A percentile compares a stretch with the other conserved stretches of the same genome.
Evolutionary conservation across 2,329 filamentous ascomycete species (phyloP).

Genomic region (Fusarium sp.): DNA sequence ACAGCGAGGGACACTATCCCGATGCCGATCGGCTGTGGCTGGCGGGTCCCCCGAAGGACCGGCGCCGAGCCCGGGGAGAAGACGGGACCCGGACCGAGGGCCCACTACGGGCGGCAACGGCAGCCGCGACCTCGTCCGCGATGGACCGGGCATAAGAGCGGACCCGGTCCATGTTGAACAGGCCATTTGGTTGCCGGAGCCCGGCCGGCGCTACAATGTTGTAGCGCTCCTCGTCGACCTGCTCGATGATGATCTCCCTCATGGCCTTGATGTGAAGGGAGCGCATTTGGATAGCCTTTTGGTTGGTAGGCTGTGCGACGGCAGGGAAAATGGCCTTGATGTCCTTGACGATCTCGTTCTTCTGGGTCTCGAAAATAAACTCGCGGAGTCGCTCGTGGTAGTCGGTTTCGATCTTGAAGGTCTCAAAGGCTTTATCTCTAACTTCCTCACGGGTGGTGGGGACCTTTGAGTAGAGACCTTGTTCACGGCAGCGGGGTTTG

Average conservation of each 20-base stretch:
- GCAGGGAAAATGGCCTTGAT: background rate
- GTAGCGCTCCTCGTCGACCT: constrained; percentile 50
- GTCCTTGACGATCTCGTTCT: constrained; percentile 50
- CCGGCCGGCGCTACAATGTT: constrained; percentile 46
- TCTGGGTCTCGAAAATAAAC: constrained; percentile 57
- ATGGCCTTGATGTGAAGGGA: constrained; percentile 51
- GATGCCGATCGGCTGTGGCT: background rate
- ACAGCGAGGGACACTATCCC: constrained; percentile 1
- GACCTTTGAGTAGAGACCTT: constrained; percentile 50
- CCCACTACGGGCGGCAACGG: background rate
- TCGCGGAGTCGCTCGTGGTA: constrained; percentile 55
- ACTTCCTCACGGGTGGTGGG: constrained; percentile 57
- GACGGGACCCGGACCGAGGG: background rate
- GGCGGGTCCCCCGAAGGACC: background rate
- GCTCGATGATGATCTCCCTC: constrained; percentile 58
- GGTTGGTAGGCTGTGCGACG: background rate
- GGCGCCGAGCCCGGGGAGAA: constrained; percentile 45
- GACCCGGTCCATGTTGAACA: constrained; percentile 58
- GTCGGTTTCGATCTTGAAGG: constrained; percentile 57
- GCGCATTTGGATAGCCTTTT: constrained; percentile 48
- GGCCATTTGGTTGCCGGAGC: constrained; percentile 53
- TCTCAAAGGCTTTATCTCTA: constrained; percentile 62
- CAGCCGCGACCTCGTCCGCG: background rate
- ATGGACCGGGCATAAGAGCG: constrained; percentile 48
- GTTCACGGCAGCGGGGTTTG: constrained; percentile 62